Percentiles rank a stretch among this genome's conserved stretches.
Evolutionary conservation across 768 basidiomycete species (phyloP).

Genomic region (Candolleomyces eurysporus): DNA sequence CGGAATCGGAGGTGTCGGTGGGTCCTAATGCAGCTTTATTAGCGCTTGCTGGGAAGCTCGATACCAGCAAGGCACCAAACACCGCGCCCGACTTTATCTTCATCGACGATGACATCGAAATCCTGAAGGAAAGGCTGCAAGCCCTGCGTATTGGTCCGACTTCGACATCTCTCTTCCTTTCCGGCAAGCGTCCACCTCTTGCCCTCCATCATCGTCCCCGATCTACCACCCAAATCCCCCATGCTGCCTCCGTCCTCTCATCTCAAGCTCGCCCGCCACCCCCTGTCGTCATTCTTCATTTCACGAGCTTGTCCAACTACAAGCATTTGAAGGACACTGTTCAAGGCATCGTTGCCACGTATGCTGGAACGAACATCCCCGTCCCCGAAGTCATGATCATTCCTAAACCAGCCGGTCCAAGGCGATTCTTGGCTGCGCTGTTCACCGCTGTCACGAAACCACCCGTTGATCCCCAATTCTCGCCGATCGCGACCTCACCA

Average conservation of each 20-base stretch:
- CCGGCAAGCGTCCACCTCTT: constrained; percentile 67
- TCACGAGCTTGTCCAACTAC: constrained; percentile 88
- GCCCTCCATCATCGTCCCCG: constrained; percentile 68
- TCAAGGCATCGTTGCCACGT: constrained; percentile 58
- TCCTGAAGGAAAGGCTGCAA: constrained; percentile 73
- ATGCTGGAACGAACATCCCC: constrained; percentile 39
- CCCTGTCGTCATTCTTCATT: constrained; percentile 74
- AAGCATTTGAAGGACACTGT: constrained; percentile 84
- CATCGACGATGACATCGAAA: constrained; percentile 88
- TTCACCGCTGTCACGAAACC: constrained; percentile 89
- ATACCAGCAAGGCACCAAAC: not conserved
- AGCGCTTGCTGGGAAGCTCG: not conserved
- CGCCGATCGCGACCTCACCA: constrained; percentile 93
- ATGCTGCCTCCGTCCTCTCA: not conserved
- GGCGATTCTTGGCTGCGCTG: constrained; percentile 87
- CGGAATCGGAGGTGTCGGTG: not conserved
- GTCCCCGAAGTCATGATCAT: constrained; percentile 94
- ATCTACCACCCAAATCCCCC: constrained; percentile 72
- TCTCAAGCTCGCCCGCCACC: constrained; percentile 17
- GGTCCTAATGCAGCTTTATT: constrained; percentile 4
- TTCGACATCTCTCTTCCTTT: constrained; percentile 27
- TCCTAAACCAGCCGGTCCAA: constrained; percentile 95
- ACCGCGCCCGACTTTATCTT: constrained; percentile 55
- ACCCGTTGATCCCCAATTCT: constrained; percentile 84
- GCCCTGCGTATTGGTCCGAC: constrained; percentile 59